phyloP scores from a whole-genome alignment of 2,329 filamentous ascomycete genomes.

The Colletotrichum sp. region DNA sequence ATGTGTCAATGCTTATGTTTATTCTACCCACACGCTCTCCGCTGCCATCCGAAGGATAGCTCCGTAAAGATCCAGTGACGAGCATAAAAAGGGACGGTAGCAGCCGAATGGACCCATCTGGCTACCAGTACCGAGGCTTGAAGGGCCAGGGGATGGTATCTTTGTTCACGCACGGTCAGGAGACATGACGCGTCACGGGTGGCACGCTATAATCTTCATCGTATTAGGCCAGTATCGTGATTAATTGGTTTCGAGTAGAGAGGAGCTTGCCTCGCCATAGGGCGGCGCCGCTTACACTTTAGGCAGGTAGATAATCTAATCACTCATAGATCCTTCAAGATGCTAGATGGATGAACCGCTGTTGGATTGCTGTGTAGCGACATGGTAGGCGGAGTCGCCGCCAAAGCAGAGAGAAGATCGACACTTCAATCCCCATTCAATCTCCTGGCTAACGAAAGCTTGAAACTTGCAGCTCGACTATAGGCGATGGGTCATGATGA shows the following conservation, averaged over 20 bases:
- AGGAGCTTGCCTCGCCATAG: accelerated
- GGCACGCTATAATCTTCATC: neutral
- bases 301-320: neutral
- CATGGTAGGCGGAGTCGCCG: neutral
- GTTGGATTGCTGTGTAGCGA: neutral
- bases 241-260: neutral
- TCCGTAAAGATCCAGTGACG: neutral
- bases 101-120: neutral
- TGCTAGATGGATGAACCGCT: neutral
- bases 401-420: neutral
- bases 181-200: neutral
- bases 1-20: neutral
- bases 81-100: neutral
- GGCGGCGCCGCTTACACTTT: neutral
- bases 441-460: neutral
- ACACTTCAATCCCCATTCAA: neutral
- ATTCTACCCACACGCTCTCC: neutral
- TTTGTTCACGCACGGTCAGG: neutral
- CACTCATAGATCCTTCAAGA: neutral
- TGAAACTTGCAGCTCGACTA: neutral
- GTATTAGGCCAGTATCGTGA: neutral
- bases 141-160: neutral
- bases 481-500: neutral
- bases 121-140: neutral
- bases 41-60: neutral